Evolutionary conservation across 345 rosid species (phyloP).

Genomic region (Syzygium aqueum): DNA sequence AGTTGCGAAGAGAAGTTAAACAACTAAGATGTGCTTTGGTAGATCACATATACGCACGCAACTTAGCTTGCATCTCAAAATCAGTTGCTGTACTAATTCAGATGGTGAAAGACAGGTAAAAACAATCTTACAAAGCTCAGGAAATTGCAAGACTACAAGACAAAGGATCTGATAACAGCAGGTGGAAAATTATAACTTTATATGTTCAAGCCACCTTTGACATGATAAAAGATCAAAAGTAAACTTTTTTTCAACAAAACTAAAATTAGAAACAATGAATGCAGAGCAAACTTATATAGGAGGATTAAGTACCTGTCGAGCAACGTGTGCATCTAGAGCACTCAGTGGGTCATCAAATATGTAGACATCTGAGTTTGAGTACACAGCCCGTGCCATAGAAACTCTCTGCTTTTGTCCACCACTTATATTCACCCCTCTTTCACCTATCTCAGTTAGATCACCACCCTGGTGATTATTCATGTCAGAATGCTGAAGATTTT

Average conservation of each 20-base stretch:
- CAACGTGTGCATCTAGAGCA: slow-evolving; percentile 98
- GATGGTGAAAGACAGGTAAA: background rate
- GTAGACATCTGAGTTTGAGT: slow-evolving; percentile 84
- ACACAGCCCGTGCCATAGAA: slow-evolving; percentile 97
- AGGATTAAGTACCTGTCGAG: slow-evolving; percentile 62
- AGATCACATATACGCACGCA: background rate
- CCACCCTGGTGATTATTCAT: slow-evolving; percentile 64
- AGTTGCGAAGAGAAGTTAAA: background rate
- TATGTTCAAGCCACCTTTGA: background rate
- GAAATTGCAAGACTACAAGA: background rate
- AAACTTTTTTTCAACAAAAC: background rate
- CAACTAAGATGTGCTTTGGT: background rate
- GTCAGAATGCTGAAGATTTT: background rate
- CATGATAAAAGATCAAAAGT: background rate
- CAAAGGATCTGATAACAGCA: background rate
- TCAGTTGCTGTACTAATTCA: background rate
- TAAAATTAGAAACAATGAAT: background rate
- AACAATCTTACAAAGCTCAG: background rate
- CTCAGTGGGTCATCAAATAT: slow-evolving; percentile 97
- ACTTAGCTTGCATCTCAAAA: background rate
- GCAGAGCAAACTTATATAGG: background rate
- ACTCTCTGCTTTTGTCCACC: slow-evolving; percentile 99
- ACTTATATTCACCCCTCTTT: slow-evolving; percentile 98
- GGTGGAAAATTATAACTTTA: background rate
- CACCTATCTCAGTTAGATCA: slow-evolving; percentile 99